A percentile compares a stretch with the other conserved stretches of the same genome.
Evolutionary conservation across 495 filamentous ascomycete genomes (phyloP).

Genomic region (Aspergillus cristatus): DNA sequence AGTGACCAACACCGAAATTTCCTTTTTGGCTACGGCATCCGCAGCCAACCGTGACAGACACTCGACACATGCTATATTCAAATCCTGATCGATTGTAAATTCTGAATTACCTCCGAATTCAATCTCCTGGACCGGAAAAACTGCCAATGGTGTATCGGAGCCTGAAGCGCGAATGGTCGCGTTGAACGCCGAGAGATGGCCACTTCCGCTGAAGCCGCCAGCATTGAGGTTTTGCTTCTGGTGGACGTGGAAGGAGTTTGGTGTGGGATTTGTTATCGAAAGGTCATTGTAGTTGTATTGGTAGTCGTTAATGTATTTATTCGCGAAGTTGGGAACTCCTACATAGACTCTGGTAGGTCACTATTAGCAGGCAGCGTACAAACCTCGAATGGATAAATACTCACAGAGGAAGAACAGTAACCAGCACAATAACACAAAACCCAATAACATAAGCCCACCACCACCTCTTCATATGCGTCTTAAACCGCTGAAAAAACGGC

Average conservation of each 20-base stretch:
- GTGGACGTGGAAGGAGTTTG: slow-evolving; percentile 15
- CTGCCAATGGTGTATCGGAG: slow-evolving; percentile 11
- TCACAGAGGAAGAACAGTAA: slow-evolving; percentile 20
- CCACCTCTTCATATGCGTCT: slow-evolving; percentile 21
- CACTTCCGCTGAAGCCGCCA: slow-evolving; percentile 19
- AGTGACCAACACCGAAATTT: slow-evolving; percentile 12
- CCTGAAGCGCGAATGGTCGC: slow-evolving; percentile 11
- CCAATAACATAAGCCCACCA: slow-evolving; percentile 23
- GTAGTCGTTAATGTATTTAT: slow-evolving; percentile 19
- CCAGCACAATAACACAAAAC: slow-evolving; percentile 12
- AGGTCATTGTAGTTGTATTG: slow-evolving; percentile 17
- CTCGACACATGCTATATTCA: slow-evolving; percentile 19
- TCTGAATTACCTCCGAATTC: slow-evolving; percentile 10
- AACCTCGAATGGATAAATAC: neutral
- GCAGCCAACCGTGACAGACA: slow-evolving; percentile 18
- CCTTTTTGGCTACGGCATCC: slow-evolving; percentile 15
- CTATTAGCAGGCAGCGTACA: neutral
- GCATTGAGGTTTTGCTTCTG: slow-evolving; percentile 13
- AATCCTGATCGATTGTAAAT: slow-evolving; percentile 19
- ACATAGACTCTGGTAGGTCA: slow-evolving; percentile 15
- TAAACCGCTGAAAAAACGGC: slow-evolving; percentile 16
- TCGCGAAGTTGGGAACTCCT: slow-evolving; percentile 20
- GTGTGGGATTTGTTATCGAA: slow-evolving; percentile 15
- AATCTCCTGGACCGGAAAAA: slow-evolving; percentile 15
- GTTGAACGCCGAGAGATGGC: slow-evolving; percentile 18